Base-by-base conservation (phyloP, 345 rosid species). In the Pugionium dolabratum region DNA sequence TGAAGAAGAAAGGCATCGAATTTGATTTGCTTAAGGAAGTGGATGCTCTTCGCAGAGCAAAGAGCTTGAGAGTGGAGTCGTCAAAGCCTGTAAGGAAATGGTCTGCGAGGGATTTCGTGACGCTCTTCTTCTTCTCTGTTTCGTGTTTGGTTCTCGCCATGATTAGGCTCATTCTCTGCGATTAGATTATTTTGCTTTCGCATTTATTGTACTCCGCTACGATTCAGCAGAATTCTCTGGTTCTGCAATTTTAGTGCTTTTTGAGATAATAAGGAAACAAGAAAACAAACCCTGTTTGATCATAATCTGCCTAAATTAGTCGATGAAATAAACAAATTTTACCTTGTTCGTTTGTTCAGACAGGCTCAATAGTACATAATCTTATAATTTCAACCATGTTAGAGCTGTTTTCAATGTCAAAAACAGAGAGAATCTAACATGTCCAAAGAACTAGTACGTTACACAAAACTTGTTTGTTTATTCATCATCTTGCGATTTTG, bases 21-120 rank as follows among this genome's bases (percentile, higher is more conserved):
- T 94, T 94, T 61, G 99, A 94, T 87, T 76, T 94, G 73, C 70
- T 94, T 59, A 94, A 84, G 71, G 96, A 94, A 73, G 99, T 94
- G 2, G 99, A 94, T 48, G 97, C 97, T 2, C 76, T 90, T 28
- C 77, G 97, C 59, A 84, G 97, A 70, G 99, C 99, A 0, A 94
- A 94, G 85, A 94, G 99, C 66, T 67, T 94, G 87, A 68, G 96
- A 9, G 85, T 86, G 6, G 97, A 88, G 48, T 58, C 81, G 18
- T 18, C 0, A 88, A 83, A 74, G 69, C 59, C 18, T 9, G 95
- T 94, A 37, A 81, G 68, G 75, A 88, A 87, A 79, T 94, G 99
- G 96, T 88, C 96, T 18, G 70, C 86, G 0, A 85, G 85, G 50
- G 97, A 94, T 58, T 84, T 86, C 34, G 93, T 84, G 2, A 80